phyloP scores from a whole-genome alignment of 176 grass and related monocot genomes.

The Oropetium thomaeum region DNA sequence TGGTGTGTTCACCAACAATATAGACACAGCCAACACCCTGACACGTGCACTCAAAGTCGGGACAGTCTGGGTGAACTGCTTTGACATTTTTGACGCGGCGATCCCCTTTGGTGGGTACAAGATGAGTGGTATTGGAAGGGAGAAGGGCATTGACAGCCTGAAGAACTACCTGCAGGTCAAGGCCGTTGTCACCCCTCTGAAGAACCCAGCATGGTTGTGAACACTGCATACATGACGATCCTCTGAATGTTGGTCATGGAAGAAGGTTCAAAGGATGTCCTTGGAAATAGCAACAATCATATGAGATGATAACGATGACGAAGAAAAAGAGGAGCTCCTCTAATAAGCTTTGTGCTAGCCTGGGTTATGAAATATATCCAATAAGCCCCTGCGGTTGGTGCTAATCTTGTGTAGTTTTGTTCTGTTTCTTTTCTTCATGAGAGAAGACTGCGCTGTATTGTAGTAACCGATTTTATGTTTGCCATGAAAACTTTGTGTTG shows the following conservation, averaged over 20 bases:
- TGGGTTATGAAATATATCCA: slow-evolving; percentile 18
- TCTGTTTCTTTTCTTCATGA: not conserved
- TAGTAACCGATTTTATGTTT: slow-evolving; percentile 10
- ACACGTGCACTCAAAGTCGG: slow-evolving; percentile 63
- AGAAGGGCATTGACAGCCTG: slow-evolving; percentile 83
- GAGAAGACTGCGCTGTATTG: slow-evolving; percentile 28
- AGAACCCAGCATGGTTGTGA: not conserved
- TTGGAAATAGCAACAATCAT: not conserved
- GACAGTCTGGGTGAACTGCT: slow-evolving; percentile 87
- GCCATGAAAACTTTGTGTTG: not conserved
- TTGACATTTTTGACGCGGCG: slow-evolving; percentile 74
- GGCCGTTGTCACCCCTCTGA: slow-evolving; percentile 63
- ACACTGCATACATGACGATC: not conserved
- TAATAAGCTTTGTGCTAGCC: slow-evolving; percentile 28
- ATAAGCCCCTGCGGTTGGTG: slow-evolving; percentile 25
- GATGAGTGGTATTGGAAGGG: slow-evolving; percentile 85
- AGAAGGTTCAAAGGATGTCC: not conserved
- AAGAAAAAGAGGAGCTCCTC: not conserved
- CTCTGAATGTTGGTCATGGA: not conserved
- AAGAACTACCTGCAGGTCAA: slow-evolving; percentile 90
- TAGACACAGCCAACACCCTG: slow-evolving; percentile 78
- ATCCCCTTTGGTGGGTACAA: slow-evolving; percentile 94
- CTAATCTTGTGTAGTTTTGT: slow-evolving; percentile 20
- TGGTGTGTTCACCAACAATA: slow-evolving; percentile 77
- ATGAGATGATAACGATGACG: not conserved